Percentiles rank a stretch among this genome's conserved stretches.
phyloP scores from a whole-genome alignment of 129 eudicot genomes.

The Chrysanthemum makinoi region DNA sequence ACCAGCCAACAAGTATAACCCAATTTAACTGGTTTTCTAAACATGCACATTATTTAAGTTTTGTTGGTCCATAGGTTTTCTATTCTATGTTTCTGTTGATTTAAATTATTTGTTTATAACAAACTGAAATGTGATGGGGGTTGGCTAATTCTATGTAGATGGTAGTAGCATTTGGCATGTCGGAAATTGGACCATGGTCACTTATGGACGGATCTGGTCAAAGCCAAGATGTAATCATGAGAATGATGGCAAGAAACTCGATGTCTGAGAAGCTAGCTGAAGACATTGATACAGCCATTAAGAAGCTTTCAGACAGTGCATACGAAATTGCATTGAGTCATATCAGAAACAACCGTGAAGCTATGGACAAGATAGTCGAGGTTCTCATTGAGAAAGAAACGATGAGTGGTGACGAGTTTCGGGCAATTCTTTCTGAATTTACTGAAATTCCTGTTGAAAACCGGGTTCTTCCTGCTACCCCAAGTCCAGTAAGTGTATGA shows the following conservation, averaged over 20 bases:
- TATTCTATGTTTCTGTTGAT: too few relatives aligned
- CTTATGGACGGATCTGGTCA: slow-evolving; percentile 89
- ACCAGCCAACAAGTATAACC: too few relatives aligned
- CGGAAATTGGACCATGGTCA: slow-evolving; percentile 97
- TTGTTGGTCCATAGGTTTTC: too few relatives aligned
- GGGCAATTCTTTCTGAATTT: slow-evolving; percentile 89
- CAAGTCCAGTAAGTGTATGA: slow-evolving; percentile 66
- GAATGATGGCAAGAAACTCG: slow-evolving; percentile 99
- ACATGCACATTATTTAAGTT: too few relatives aligned
- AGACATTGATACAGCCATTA: slow-evolving; percentile 84
- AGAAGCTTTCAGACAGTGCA: slow-evolving; percentile 79
- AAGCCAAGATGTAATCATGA: slow-evolving; percentile 83
- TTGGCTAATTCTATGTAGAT: slow-evolving; percentile 46
- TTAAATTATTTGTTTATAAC: background rate
- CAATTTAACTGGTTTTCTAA: too few relatives aligned
- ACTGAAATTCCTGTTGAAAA: slow-evolving; percentile 88
- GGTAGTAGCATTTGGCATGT: slow-evolving; percentile 95
- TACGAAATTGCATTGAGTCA: slow-evolving; percentile 85
- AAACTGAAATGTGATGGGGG: slow-evolving; percentile 7
- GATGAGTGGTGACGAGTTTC: slow-evolving; percentile 86
- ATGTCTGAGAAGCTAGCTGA: slow-evolving; percentile 95
- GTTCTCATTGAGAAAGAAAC: slow-evolving; percentile 92
- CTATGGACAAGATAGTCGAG: slow-evolving; percentile 94
- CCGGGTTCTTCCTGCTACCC: slow-evolving; percentile 50
- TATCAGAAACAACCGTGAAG: slow-evolving; percentile 83